Evolutionary conservation across 2,329 filamentous ascomycete species (phyloP).

Genomic region (Cryphonectria carpinicola): DNA sequence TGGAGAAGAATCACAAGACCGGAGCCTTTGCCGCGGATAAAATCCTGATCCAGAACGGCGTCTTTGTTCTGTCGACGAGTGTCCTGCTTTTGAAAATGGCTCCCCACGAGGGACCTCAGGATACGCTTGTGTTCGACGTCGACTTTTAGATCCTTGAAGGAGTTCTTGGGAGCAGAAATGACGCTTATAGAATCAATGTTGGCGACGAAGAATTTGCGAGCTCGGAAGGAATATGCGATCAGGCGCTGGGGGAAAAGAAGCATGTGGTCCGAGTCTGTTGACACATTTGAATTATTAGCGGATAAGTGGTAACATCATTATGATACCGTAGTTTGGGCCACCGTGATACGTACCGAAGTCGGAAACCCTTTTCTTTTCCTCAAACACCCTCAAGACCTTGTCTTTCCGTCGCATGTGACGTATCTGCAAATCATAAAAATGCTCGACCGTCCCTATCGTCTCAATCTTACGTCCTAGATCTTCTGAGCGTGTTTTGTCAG

Average conservation of each 20-base stretch:
- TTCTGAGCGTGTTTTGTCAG: not conserved
- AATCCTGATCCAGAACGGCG: slow-evolving; percentile 20
- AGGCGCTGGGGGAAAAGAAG: not conserved
- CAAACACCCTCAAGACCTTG: not conserved
- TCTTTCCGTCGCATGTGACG: not conserved
- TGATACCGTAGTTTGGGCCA: not conserved
- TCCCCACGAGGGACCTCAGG: not conserved
- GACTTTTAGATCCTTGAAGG: not conserved
- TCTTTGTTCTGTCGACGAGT: slow-evolving; percentile 3
- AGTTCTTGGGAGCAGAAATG: not conserved
- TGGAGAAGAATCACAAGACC: slow-evolving; percentile 20
- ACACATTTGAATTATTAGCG: not conserved
- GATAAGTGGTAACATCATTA: not conserved
- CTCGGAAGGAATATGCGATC: not conserved
- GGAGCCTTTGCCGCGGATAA: slow-evolving; percentile 11
- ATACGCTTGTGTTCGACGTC: not conserved
- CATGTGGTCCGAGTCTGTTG: not conserved
- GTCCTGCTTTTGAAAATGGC: not conserved
- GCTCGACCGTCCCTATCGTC: not conserved
- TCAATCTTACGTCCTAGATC: accelerated
- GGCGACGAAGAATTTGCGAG: not conserved
- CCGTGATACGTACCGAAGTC: not conserved
- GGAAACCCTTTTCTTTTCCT: not conserved
- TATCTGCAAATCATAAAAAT: not conserved
- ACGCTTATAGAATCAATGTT: not conserved